A percentile compares a stretch with the other conserved stretches of the same genome.
Evolutionary conservation across 768 basidiomycete genomes (phyloP).

Genomic region (Dacryopinax spathularia): DNA sequence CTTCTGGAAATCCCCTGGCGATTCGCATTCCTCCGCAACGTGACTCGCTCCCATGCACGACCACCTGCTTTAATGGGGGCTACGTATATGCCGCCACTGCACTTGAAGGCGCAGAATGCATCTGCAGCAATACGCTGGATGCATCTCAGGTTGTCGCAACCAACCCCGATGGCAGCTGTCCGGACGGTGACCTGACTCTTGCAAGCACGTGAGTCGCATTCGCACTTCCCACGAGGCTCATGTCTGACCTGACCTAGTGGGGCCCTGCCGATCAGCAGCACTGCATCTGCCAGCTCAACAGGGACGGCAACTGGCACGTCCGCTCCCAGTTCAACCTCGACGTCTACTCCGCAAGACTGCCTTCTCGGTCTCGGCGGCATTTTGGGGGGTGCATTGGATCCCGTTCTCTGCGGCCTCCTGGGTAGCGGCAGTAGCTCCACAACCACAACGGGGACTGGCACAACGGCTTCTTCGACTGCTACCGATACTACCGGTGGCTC

Average conservation of each 20-base stretch:
- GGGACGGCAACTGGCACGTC: not conserved
- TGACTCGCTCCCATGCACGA: not conserved
- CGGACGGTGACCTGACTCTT: not conserved
- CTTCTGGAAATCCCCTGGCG: not conserved
- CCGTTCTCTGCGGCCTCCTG: not conserved
- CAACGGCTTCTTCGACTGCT: too few relatives aligned
- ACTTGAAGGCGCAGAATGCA: not conserved
- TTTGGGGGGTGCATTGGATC: too few relatives aligned
- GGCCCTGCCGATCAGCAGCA: not conserved
- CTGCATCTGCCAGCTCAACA: not conserved
- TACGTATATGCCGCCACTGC: not conserved
- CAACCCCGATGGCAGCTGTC: not conserved
- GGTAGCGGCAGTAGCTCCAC: too few relatives aligned
- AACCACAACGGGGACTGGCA: too few relatives aligned
- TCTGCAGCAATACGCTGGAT: not conserved
- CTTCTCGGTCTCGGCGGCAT: not conserved
- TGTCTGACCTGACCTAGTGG: not conserved
- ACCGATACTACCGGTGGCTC: not conserved
- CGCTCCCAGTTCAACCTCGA: not conserved
- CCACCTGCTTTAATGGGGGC: not conserved
- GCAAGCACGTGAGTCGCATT: not conserved
- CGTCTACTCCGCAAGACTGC: not conserved
- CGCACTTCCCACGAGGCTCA: too few relatives aligned
- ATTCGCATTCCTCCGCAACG: not conserved
- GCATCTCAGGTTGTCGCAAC: not conserved